Evolutionary conservation across 257 asterid species (phyloP).

Genomic region (Solanum pennellii): DNA sequence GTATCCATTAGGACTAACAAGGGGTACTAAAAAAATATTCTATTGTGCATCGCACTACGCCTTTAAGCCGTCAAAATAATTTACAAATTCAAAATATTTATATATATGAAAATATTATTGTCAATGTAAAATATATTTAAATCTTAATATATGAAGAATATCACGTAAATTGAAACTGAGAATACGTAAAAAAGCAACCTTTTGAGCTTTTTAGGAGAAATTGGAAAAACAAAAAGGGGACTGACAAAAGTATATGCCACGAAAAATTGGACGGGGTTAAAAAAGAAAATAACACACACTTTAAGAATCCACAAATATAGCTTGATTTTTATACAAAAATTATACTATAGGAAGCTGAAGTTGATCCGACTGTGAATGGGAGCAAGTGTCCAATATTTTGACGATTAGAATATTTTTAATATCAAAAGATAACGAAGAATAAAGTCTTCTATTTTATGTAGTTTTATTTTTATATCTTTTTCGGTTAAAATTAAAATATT

Average conservation of each 20-base stretch:
- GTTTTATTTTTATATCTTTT: not conserved
- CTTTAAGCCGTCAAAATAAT: too few species aligned
- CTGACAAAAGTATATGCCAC: not conserved
- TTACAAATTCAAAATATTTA: too few species aligned
- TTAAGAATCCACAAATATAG: not conserved
- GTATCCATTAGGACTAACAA: too few species aligned
- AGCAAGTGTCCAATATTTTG: not conserved
- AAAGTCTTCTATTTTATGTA: not conserved
- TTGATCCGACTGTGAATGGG: not conserved
- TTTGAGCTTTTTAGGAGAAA: not conserved
- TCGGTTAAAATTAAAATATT: not conserved
- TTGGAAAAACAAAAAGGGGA: not conserved
- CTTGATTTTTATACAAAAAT: not conserved
- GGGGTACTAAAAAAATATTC: too few species aligned
- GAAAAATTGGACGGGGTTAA: not conserved
- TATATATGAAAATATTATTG: too few species aligned
- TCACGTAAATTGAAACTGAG: not conserved
- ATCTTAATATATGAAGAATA: rapidly evolving
- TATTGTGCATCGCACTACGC: not conserved
- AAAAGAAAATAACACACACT: not conserved
- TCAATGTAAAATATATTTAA: too few species aligned
- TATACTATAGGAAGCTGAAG: not conserved
- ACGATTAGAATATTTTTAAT: not conserved
- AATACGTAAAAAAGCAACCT: not conserved
- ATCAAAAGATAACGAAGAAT: not conserved